These are phyloP conservation scores for Thinopyrum obtusiflorum DNA, from an alignment of 202 grass and related monocot genomes.

Conservation along the genomic window DNA sequence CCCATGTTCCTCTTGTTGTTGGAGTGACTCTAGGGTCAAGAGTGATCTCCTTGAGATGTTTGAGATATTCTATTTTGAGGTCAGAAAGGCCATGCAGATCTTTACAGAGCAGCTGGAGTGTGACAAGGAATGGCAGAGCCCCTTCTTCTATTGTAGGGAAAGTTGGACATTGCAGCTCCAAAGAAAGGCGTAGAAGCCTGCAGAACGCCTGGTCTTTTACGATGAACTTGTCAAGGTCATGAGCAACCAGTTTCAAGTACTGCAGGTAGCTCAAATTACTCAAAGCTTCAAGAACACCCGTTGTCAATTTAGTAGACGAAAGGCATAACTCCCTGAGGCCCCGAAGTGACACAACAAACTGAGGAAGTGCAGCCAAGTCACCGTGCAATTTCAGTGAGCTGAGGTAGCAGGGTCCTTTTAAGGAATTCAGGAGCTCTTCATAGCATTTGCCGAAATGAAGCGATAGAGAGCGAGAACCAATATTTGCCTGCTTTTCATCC, in stretches of 20 bases:
- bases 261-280: not conserved
- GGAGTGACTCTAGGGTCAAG: not conserved
- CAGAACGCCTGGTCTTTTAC: not conserved
- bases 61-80: not conserved
- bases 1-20: not conserved
- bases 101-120: constrained; percentile 16
- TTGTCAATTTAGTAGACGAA: not conserved
- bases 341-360: not conserved
- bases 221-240: not conserved
- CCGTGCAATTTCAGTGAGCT: not conserved
- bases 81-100: not conserved
- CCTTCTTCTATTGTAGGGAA: not conserved
- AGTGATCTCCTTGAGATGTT: not conserved
- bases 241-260: constrained; percentile 14
- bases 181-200: not conserved
- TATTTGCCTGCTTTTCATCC: not conserved
- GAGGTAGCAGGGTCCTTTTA: constrained; percentile 6
- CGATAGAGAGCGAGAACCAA: not conserved
- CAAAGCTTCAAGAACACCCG: not conserved
- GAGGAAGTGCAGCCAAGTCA: not conserved
- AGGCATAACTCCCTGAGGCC: constrained; percentile 8
- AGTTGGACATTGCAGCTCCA: not conserved
- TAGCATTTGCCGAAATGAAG: not conserved
- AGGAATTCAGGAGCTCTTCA: not conserved
- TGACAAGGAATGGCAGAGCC: not conserved